Evolutionary conservation across 257 asterid species (phyloP).

Genomic region (Capsicum chinense): DNA sequence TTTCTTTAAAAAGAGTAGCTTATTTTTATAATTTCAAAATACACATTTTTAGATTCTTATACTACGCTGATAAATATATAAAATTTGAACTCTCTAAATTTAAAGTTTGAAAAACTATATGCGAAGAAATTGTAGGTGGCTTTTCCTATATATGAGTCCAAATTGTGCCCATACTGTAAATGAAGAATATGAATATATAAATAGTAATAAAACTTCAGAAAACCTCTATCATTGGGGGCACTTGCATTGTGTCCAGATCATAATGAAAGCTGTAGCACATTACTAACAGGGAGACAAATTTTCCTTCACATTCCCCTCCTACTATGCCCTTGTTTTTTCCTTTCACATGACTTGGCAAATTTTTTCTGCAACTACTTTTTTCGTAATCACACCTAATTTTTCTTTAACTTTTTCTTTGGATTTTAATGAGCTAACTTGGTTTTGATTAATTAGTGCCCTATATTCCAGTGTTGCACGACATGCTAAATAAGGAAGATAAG

Average conservation of each 20-base stretch:
- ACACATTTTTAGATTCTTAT: too few species aligned
- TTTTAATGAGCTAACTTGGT: not conserved
- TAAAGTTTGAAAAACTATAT: not conserved
- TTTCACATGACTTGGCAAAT: not conserved
- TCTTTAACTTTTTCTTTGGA: not conserved
- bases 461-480: not conserved
- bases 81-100: too few species aligned
- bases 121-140: not conserved
- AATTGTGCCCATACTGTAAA: not conserved
- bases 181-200: not conserved
- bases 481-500: not conserved
- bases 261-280: not conserved
- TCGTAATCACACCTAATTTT: not conserved
- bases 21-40: too few species aligned
- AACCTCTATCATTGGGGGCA: slow-evolving; percentile 11
- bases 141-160: not conserved
- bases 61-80: too few species aligned
- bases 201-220: not conserved
- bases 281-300: not conserved
- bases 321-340: not conserved
- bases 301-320: not conserved
- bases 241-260: slow-evolving; percentile 16
- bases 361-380: not conserved
- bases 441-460: not conserved
- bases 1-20: too few species aligned